phyloP scores from a whole-genome alignment of 202 grass and related monocot species.

The Carex arenaria region DNA sequence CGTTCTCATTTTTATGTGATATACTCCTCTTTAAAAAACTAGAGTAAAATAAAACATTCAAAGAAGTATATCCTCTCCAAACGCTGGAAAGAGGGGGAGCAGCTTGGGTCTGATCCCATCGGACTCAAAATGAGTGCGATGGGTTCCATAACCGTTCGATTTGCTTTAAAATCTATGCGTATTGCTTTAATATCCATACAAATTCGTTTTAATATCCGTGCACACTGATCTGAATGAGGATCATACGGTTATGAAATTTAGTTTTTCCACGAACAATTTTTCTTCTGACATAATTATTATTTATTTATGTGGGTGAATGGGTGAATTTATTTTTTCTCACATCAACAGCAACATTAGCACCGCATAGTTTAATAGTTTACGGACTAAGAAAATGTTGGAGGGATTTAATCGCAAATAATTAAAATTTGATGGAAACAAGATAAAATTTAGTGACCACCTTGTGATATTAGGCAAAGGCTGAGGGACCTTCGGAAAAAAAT shows the following conservation, averaged over 20 bases:
- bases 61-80: no score
- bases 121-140: no score
- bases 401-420: background rate
- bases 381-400: background rate
- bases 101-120: no score
- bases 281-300: background rate
- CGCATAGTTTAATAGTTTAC: background rate
- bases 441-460: background rate
- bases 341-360: background rate
- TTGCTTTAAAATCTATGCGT: no score
- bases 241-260: no score
- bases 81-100: no score
- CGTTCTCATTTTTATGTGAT: background rate
- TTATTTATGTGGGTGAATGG: background rate
- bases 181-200: no score
- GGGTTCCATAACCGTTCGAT: no score
- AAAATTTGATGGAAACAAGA: background rate
- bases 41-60: no score
- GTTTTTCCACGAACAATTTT: background rate
- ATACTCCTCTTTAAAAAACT: background rate
- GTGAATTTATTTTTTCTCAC: background rate
- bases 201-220: no score
- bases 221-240: no score
- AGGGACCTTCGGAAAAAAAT: background rate
- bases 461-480: background rate